Evolutionary conservation across 129 eudicot species (phyloP), one percentile per base, ranked within the genome.

Genomic region (Centella asiatica): DNA sequence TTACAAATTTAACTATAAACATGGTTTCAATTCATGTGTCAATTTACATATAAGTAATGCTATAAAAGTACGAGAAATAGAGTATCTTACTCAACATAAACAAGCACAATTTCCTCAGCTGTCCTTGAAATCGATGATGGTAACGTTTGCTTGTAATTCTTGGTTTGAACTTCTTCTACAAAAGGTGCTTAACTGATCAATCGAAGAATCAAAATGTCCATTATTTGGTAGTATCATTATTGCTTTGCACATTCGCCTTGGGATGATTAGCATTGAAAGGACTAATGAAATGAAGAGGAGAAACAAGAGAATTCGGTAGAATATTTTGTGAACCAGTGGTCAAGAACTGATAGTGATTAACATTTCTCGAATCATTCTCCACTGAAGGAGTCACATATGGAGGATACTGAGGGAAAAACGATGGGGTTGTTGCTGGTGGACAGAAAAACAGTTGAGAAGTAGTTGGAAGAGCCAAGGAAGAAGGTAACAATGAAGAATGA

Each of bases 401-500:
- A 65, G 58, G 40, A 71, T 39, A 73, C 13, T 73, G 65, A 69
- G 87, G 76, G 57, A 67, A 65, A 53, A 71, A 51, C 4, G 83
- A 42, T 17, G 85, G 81, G 8, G 77, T 9, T 20, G 71, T 65
- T 57, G 87, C 54, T 34, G 78, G 68, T 60, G 90, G 86, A 60
- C 70, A 69, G 63, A 77, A 75, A 54, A 76, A 74, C 40, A 83
- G 57, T 27, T 83, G 92, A 32, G 92, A 83, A 31, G 75, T 64
- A 2, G 74, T 50, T 57, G 85, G 80, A 19, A 69, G 56, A 67
- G 72, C 66, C 22, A 60, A 15, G 19, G 57, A 39, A 40, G 58
- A 18, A 73, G 26, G 63, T 58, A 58, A 58, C 11, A 46, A 58
- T 32, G 29, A 23, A 32, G 63, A 58, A 33, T 20, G 63, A 58